Base-by-base conservation (phyloP, 768 basidiomycete species). In the Boletus pseudopeckii region DNA sequence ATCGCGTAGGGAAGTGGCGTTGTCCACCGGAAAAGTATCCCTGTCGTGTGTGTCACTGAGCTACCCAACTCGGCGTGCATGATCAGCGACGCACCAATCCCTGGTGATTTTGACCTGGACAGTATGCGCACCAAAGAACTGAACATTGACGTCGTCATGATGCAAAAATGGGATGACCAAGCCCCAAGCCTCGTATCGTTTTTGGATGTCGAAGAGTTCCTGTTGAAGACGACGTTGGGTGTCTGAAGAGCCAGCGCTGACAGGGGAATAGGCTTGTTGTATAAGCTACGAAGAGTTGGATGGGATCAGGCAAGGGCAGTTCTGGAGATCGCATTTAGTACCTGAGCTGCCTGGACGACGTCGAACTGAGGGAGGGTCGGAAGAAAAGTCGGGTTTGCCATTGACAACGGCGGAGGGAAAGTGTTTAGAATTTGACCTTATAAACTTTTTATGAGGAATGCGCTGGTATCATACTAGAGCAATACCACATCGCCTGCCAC, bases 111-210 rank as follows among this genome's bases (percentile, higher is more conserved):
- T 98, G 56, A 95, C 90, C 65, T 95, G 92, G 3, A 88, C 83
- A 0, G 92, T 97, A 62, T 97, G 94, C 5, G 94, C 93, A 3
- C 93, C 92, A 64, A 92, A 96, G 78, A 96, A 98, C 67, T 94
- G 89, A 10, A 96, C 90, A 63, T 92, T 92, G 48, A 79, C 78
- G 69, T 95, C 88, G 28, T 76, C 72, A 63, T 87, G 77, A 14
- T 84, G 77, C 24, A 93, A 72, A 57, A 94, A 79, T 0, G 91
- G 90, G 34, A 89, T 77, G 18, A 92, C 83, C 44, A 94, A 73
- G 9, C 89, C 90, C 92, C 90, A 94, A 4, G 89, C 89, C 61
- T 89, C 88, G 50, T 80, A 83, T 48, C 77, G 74, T 61, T 85
- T 88, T 69, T 90, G 88, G 11, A 90, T 79, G 55, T 88, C 85